Base-by-base conservation (phyloP, 805 yeast genomes). In the Ogataea populi-albae region DNA sequence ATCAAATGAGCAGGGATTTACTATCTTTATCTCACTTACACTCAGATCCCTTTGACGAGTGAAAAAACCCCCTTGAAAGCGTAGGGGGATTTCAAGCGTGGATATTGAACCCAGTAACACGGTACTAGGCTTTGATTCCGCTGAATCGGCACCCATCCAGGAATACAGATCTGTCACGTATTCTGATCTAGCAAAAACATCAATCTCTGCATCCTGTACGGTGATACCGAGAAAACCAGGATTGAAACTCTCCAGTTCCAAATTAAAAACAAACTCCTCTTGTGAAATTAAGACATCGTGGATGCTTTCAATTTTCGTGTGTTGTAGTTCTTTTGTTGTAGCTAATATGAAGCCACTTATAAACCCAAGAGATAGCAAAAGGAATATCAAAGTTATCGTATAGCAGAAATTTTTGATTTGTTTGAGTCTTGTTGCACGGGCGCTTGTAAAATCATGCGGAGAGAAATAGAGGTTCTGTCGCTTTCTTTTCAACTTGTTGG, bases 291-390 rank as follows among this genome's bases (percentile, higher is more conserved):
- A 65, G 1, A 89, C 73, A 50, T 86, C 86, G 32, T 73, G 75
- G 26, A 89, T 67, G n/a, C 76, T 64, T 2, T 66, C 57, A 7
- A 89, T 74, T 15, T 73, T 62, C 14, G 87, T 81, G 41, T 75
- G 72, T 34, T 81, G 78, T 36, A 91, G 64, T 38, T 91, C 96
- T 48, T 86, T 87, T 14, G 87, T 81, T 1, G 95, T 80, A 0
- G 96, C 96, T 26, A 89, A 64, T 2, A 88, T 63, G 53, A 89
- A 86, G 0, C 98, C 98, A 51, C 81, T 68, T 4, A 84, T 66
- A 52, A 91, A 87, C 1, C 96, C 96, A 20, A 83, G 57, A 1
- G 79, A 65, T 8, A 86, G 59, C n/a, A 86, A 66, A 10, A 72
- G 55, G 11, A 75, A 46, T 3, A 75, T 68, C 23, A 71, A 51